A percentile compares a stretch with the other conserved stretches of the same genome.
phyloP scores from a whole-genome alignment of 352 stramenopile species.

The Halophytophthora polymorphica region DNA sequence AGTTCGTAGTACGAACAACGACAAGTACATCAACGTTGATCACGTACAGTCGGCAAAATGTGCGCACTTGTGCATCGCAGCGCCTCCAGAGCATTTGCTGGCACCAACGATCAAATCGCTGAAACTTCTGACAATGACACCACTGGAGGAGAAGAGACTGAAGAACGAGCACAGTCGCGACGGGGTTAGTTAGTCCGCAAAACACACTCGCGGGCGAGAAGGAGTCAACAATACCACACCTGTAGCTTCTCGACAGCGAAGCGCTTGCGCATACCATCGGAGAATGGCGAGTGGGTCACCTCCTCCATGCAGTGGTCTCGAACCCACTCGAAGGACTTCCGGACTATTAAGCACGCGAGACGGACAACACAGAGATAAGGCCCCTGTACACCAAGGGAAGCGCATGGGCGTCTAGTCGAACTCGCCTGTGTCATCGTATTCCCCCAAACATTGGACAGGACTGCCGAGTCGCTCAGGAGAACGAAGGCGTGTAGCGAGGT shows the following conservation, averaged over 20 bases:
- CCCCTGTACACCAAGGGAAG: no score
- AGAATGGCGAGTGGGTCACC: conserved; percentile 20
- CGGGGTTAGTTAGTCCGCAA: background rate
- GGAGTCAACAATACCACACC: conserved; percentile 16
- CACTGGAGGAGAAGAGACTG: conserved; percentile 18
- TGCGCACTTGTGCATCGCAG: conserved; percentile 22
- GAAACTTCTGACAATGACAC: conserved; percentile 1
- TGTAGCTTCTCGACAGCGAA: conserved; percentile 40
- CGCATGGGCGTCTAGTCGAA: background rate
- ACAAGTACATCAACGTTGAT: background rate
- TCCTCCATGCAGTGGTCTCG: conserved; percentile 52
- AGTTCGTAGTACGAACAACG: background rate
- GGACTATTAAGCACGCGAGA: background rate
- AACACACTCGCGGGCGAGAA: background rate
- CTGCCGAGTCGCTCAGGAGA: no score
- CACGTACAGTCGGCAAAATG: conserved; percentile 52
- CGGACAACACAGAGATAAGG: background rate
- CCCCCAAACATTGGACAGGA: no score
- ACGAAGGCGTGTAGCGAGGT: no score
- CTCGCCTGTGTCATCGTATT: background rate
- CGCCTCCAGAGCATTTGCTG: conserved; percentile 13
- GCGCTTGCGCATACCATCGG: conserved; percentile 21
- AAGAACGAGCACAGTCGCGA: background rate
- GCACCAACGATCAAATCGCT: conserved; percentile 29
- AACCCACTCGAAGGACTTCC: conserved; percentile 26